Percentiles rank a stretch among this genome's conserved stretches.
Conservation (phyloP, 2,329 filamentous ascomycete species). For the Fusarium pseudoanthophilum region DNA sequence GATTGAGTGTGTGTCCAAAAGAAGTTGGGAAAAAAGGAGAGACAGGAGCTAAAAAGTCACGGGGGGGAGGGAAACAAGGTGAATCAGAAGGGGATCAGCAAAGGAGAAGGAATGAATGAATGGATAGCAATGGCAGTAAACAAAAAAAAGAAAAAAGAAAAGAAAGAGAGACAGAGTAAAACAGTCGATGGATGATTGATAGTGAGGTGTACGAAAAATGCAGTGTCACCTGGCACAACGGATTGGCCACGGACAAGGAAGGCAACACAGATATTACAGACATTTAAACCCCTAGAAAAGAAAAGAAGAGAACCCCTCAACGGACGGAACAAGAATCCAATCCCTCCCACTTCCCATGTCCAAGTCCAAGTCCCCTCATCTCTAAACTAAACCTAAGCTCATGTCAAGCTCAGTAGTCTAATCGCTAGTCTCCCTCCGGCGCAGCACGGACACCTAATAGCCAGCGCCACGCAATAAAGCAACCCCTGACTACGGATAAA, state of each 20-base stretch:
- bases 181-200: neutral
- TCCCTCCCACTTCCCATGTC: neutral
- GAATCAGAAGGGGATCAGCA: neutral
- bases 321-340: neutral
- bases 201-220: neutral
- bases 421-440: neutral
- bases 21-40: neutral
- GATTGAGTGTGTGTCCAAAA: neutral
- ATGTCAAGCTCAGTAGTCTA: neutral
- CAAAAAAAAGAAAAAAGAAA: neutral
- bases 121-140: neutral
- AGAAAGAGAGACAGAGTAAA: neutral
- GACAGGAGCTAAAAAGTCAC: neutral
- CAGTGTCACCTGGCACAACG: neutral
- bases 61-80: neutral
- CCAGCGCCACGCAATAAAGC: neutral
- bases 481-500: neutral
- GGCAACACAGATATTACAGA: neutral
- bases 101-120: neutral
- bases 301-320: neutral
- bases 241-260: neutral
- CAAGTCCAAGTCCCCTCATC: neutral
- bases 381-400: neutral
- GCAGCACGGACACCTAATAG: neutral
- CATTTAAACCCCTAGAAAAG: neutral